These are phyloP conservation scores for Aegilops speltoides DNA, from an alignment of 176 grass and related monocot genomes.

Conservation along the genomic window DNA sequence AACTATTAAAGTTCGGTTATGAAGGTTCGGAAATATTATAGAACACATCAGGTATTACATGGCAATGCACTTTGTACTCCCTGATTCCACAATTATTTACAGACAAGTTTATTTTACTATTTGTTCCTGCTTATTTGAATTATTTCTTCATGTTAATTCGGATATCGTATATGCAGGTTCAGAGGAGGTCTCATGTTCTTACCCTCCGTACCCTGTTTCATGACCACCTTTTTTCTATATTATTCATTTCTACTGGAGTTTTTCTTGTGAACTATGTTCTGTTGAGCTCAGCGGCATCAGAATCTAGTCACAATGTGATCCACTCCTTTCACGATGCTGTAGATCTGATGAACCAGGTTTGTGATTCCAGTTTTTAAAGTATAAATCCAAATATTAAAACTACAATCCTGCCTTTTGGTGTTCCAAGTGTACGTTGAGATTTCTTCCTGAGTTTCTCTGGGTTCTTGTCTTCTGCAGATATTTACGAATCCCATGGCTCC, in stretches of 20 bases:
- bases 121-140: neutral
- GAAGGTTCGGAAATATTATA: neutral
- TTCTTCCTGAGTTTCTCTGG: neutral
- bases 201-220: conserved; percentile 60
- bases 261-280: conserved; percentile 85
- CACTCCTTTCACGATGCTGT: conserved; percentile 60
- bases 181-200: conserved; percentile 36
- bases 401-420: neutral
- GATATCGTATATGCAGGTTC: conserved; percentile 51
- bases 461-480: conserved; percentile 51
- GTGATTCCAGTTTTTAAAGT: neutral
- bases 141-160: conserved; percentile 6
- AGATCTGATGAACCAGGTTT: conserved; percentile 73
- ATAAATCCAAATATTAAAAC: neutral
- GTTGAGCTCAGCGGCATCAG: conserved; percentile 65
- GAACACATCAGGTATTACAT: neutral
- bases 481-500: conserved; percentile 62
- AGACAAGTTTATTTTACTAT: neutral
- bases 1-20: neutral
- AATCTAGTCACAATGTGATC: conserved; percentile 41
- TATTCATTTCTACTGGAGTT: conserved; percentile 80
- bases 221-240: conserved; percentile 76
- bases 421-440: neutral
- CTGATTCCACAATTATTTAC: neutral
- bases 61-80: neutral